phyloP scores from a whole-genome alignment of 2,329 filamentous ascomycete genomes.

The Paraphaeosphaeria sporulosa region DNA sequence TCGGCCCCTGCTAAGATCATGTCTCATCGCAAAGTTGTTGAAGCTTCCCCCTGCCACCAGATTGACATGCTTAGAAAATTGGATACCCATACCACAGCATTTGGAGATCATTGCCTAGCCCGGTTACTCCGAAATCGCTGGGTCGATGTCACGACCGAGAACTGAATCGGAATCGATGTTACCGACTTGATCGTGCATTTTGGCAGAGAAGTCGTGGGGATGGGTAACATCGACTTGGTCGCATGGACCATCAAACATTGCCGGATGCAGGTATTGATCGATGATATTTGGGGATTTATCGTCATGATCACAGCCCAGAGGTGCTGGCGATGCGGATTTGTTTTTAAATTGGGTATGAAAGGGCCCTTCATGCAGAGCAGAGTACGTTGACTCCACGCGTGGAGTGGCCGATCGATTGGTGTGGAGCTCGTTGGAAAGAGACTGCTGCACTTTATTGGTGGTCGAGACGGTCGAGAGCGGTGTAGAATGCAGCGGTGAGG shows the following conservation, averaged over 20 bases:
- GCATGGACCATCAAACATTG: conserved; percentile 11
- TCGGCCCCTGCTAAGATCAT: not conserved
- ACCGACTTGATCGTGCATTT: not conserved
- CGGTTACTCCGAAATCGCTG: not conserved
- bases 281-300: conserved; percentile 6
- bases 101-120: not conserved
- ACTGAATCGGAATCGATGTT: conserved; percentile 2
- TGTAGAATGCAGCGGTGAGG: conserved; percentile 5
- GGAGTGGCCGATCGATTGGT: not conserved
- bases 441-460: not conserved
- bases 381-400: not conserved
- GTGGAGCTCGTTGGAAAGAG: not conserved
- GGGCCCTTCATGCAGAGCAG: conserved; percentile 13
- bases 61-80: not conserved
- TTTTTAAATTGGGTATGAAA: conserved; percentile 5
- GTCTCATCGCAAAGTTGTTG: not conserved
- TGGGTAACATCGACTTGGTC: not conserved
- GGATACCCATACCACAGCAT: not conserved
- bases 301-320: not conserved
- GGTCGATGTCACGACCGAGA: not conserved
- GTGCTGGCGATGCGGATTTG: not conserved
- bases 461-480: conserved; percentile 2
- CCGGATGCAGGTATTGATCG: not conserved
- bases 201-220: not conserved
- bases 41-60: not conserved